Base-by-base conservation (phyloP, 768 basidiomycete species). In the Tephrocybe sp. region DNA sequence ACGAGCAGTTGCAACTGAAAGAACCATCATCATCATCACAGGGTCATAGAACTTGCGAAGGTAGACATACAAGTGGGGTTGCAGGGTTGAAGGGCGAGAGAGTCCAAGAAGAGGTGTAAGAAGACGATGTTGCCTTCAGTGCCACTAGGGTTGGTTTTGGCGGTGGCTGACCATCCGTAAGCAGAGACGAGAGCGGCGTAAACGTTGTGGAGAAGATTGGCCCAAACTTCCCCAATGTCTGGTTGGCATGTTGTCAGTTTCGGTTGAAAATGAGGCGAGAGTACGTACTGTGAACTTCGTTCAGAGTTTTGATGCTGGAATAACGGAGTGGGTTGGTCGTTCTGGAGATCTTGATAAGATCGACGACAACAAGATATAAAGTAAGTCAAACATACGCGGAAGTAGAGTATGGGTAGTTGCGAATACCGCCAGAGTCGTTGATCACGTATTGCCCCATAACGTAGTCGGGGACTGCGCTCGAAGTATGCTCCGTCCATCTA, bases 331-430 rank as follows among this genome's bases (percentile, higher is more conserved):
- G 70, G 58, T 76, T 76, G 21, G 61, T 53, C 8, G 58, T 56
- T 3, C 54, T 62, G 40, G 34, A 15, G 15, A 36, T 12, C 18
- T 21, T 23, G 33, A 32, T 8, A 15, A 18, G 9, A 41, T 23
- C 34, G 15, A 12, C 28, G 28, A 30, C 28, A 36, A 36, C 34
- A 12, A 12, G 34, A 36, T 7, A 25, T 24, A 36, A 36, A n/a
- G n/a, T n/a, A n/a, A n/a, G n/a, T 36, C 11, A n/a, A n/a, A 10
- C 34, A 4, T n/a, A 45, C 36, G 36, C 30, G n/a, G 1, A 20
- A 10, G 75, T 76, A 2, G 77, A 78, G 68, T 83, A 83, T 8
- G 73, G 75, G 60, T 73, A 70, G 48, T 71, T 64, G 17, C 80
- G 69, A 58, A 81, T 77, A 49, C 83, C 81, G 18, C 65, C 65